Conservation (phyloP, 306 rosid genomes). For the Oemleria cerasiformis region DNA sequence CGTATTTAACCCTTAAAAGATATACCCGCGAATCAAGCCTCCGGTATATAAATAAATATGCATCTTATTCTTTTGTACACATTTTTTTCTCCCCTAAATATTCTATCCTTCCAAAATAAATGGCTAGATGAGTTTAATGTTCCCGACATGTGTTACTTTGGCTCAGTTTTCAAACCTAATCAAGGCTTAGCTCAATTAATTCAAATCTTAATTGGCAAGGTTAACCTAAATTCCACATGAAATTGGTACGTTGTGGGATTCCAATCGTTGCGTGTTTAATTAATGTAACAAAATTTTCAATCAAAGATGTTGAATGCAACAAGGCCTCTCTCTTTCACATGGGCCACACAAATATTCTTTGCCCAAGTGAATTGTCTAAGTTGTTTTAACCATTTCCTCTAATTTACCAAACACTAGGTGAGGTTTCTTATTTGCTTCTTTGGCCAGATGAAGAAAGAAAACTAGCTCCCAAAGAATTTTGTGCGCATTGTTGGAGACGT, state of each 20-base stretch:
- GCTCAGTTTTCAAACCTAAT: background rate
- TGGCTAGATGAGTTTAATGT: too few relatives aligned
- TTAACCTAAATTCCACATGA: slow-evolving; percentile 22
- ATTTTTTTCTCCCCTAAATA: too few relatives aligned
- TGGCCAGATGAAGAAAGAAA: background rate
- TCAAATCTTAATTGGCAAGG: slow-evolving; percentile 9
- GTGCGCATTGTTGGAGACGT: background rate
- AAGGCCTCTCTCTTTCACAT: background rate
- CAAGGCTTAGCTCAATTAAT: background rate
- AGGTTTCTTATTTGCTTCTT: slow-evolving; percentile 21
- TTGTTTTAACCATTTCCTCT: slow-evolving; percentile 25
- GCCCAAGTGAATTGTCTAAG: slow-evolving; percentile 20
- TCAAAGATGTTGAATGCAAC: slow-evolving; percentile 13
- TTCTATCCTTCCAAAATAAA: too few relatives aligned
- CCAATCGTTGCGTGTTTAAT: background rate
- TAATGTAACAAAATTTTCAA: background rate
- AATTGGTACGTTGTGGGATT: slow-evolving; percentile 18
- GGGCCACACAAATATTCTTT: slow-evolving; percentile 23
- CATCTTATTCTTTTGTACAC: too few relatives aligned
- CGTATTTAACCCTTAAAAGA: too few relatives aligned
- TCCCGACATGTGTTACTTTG: background rate
- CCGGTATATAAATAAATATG: too few relatives aligned
- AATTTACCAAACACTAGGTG: slow-evolving; percentile 20
- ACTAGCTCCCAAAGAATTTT: background rate
- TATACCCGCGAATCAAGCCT: too few relatives aligned